Conservation (phyloP, 148 eudicot genomes). For the Cornus kousa region DNA sequence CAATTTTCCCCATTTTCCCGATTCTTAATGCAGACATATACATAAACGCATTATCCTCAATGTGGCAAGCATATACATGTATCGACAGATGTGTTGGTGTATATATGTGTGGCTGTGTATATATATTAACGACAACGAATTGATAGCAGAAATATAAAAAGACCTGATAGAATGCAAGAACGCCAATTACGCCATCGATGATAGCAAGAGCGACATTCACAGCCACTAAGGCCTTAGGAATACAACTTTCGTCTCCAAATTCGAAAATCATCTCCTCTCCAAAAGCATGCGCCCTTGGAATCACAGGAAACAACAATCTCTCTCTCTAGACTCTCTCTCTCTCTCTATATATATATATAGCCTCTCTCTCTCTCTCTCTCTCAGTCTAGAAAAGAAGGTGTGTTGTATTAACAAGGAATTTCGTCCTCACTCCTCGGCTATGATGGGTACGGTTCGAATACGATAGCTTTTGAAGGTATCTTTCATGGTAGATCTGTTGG, state of each 20-base stretch:
- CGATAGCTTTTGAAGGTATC: not conserved
- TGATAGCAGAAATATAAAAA: not conserved
- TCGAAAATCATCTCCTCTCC: conserved; percentile 37
- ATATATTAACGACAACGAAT: not conserved
- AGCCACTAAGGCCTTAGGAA: conserved; percentile 45
- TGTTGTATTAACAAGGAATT: not conserved
- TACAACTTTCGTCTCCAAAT: conserved; percentile 44
- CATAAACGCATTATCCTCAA: no score
- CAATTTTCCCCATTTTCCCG: conserved; percentile 3
- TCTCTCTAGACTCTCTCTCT: not conserved
- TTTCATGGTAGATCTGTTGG: not conserved
- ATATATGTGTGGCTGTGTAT: not conserved
- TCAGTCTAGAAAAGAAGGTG: not conserved
- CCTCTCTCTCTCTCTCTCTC: not conserved
- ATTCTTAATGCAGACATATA: not conserved
- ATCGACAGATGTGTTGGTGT: not conserved
- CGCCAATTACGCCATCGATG: conserved; percentile 55
- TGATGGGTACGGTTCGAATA: not conserved
- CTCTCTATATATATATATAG: not conserved
- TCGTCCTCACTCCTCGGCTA: not conserved
- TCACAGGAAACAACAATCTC: not conserved
- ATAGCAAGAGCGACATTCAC: conserved; percentile 49
- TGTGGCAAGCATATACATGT: not conserved
- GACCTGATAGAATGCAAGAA: conserved; percentile 76
- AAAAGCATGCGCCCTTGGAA: not conserved